Evolutionary conservation across 495 filamentous ascomycete species (phyloP).

Genomic region (Sordaria brevicollis): DNA sequence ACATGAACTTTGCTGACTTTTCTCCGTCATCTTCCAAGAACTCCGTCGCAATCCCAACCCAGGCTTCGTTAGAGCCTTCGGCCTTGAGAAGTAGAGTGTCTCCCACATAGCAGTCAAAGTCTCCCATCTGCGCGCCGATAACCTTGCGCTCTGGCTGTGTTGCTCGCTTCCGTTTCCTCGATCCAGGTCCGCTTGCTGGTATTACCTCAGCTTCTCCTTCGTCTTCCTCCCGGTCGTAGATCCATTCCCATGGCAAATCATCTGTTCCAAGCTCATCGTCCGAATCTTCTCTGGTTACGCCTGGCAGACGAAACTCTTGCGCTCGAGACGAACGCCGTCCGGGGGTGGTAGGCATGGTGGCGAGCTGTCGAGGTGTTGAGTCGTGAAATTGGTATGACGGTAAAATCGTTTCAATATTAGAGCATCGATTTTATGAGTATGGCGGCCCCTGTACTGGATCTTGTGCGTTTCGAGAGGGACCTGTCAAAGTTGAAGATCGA

Average conservation of each 20-base stretch:
- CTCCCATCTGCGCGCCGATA: conserved; percentile 75
- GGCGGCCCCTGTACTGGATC: background rate
- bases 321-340: background rate
- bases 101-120: conserved; percentile 69
- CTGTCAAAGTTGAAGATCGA: background rate
- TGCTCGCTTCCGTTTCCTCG: conserved; percentile 29
- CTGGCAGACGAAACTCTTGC: conserved; percentile 13
- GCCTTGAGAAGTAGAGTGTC: conserved; percentile 81
- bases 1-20: conserved; percentile 63
- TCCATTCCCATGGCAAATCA: conserved; percentile 88
- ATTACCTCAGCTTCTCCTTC: conserved; percentile 6
- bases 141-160: conserved; percentile 36
- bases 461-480: background rate
- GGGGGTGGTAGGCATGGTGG: background rate
- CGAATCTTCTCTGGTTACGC: conserved; percentile 70
- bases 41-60: conserved; percentile 79
- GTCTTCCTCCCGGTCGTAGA: conserved; percentile 43
- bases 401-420: background rate
- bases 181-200: conserved; percentile 7
- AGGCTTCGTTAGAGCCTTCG: conserved; percentile 67
- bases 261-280: conserved; percentile 85
- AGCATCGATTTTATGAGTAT: background rate
- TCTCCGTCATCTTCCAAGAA: conserved; percentile 61
- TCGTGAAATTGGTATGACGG: background rate
- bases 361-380: background rate